These are phyloP conservation scores for Leccinellum albellum DNA, from an alignment of 768 basidiomycete species.

Conservation along the genomic window DNA sequence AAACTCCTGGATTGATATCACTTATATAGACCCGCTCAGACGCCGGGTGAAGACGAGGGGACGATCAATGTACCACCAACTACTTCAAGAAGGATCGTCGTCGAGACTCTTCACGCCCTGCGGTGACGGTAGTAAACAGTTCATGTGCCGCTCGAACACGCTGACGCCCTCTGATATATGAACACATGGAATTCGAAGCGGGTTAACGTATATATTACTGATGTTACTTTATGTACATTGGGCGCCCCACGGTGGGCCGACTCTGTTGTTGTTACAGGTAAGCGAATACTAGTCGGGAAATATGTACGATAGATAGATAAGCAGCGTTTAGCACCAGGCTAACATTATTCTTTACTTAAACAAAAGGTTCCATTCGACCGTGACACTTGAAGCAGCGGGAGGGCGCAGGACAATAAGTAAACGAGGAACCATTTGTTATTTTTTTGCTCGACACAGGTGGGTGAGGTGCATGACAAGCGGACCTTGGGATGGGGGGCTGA, in stretches of 20 bases:
- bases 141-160: constrained; percentile 1
- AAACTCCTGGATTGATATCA: constrained; percentile 1
- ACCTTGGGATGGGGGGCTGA: background rate
- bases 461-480: constrained; percentile 2
- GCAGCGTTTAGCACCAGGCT: constrained; percentile 18
- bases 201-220: background rate
- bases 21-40: constrained; percentile 4
- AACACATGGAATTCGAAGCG: background rate
- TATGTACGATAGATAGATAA: constrained; percentile 25
- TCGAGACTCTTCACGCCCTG: no score
- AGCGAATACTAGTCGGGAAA: constrained; percentile 14
- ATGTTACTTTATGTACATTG: constrained; percentile 20
- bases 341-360: background rate
- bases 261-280: background rate
- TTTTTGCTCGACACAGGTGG: background rate
- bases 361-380: background rate
- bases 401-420: constrained; percentile 13
- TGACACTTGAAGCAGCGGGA: constrained; percentile 7
- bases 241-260: background rate
- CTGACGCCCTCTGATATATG: background rate
- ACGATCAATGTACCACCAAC: background rate
- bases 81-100: constrained; percentile 17
- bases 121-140: background rate
- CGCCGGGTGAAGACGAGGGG: constrained; percentile 4
- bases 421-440: background rate